Evolutionary conservation across 768 basidiomycete species (phyloP).

Genomic region (Lactarius evosmus): DNA sequence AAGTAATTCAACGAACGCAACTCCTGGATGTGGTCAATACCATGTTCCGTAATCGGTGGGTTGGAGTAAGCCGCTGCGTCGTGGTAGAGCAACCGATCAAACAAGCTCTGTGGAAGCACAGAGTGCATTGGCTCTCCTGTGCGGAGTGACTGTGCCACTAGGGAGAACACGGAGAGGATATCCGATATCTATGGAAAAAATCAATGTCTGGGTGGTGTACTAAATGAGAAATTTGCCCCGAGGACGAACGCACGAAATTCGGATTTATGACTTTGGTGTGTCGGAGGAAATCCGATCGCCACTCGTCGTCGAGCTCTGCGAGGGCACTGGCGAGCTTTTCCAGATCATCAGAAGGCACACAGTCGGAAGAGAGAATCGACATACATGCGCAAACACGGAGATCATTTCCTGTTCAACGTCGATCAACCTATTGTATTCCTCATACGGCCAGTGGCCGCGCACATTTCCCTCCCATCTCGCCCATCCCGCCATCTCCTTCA

Average conservation of each 20-base stretch:
- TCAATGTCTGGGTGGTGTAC: neutral
- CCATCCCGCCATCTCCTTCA: slow-evolving; percentile 37
- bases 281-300: slow-evolving; percentile 42
- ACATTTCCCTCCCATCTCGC: slow-evolving; percentile 50
- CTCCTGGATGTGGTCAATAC: slow-evolving; percentile 19
- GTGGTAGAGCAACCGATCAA: slow-evolving; percentile 48
- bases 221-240: neutral
- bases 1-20: slow-evolving; percentile 24
- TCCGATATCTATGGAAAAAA: slow-evolving; percentile 38
- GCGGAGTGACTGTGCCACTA: slow-evolving; percentile 43
- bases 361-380: slow-evolving; percentile 15
- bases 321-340: slow-evolving; percentile 43
- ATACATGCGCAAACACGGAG: slow-evolving; percentile 38
- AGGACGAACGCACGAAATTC: slow-evolving; percentile 43
- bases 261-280: slow-evolving; percentile 52
- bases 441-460: slow-evolving; percentile 51
- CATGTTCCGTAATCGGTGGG: neutral
- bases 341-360: neutral
- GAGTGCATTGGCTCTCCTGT: slow-evolving; percentile 45
- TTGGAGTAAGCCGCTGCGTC: slow-evolving; percentile 26
- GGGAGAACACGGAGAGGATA: slow-evolving; percentile 39
- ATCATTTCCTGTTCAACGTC: slow-evolving; percentile 44
- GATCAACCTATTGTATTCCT: slow-evolving; percentile 44
- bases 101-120: slow-evolving; percentile 41
- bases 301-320: slow-evolving; percentile 41